These are phyloP conservation scores for Plectosphaerella cucumerina DNA, from an alignment of 2,329 filamentous ascomycete genomes.

Conservation along the genomic window DNA sequence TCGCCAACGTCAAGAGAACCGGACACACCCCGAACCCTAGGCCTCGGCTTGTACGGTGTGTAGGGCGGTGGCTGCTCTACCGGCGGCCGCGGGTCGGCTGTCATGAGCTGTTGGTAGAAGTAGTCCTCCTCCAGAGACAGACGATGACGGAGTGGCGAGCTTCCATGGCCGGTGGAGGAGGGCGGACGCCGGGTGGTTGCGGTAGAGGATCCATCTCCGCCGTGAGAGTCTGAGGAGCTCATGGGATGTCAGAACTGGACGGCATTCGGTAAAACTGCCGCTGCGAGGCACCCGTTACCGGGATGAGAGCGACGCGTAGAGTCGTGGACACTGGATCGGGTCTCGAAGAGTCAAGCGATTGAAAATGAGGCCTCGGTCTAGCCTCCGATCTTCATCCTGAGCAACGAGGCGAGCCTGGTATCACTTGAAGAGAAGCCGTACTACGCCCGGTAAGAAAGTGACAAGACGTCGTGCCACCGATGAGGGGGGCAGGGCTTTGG, in stretches of 20 bases:
- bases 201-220: constrained; percentile 18
- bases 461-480: no score
- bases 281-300: background rate
- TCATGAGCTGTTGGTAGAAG: constrained; percentile 50
- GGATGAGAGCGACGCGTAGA: background rate
- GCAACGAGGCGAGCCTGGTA: no score
- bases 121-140: constrained; percentile 53
- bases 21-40: no score
- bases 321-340: background rate
- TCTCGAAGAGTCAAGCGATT: background rate
- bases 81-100: constrained; percentile 34
- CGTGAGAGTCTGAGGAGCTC: background rate
- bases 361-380: background rate
- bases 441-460: no score
- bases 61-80: constrained; percentile 43
- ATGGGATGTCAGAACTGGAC: background rate
- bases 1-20: no score
- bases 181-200: constrained; percentile 29
- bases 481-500: no score
- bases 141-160: background rate
- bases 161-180: constrained; percentile 29
- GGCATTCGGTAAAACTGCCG: background rate
- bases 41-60: constrained; percentile 19
- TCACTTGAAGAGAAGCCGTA: no score
- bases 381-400: no score